These are phyloP conservation scores for Ganoderma sp. DNA, from an alignment of 1,284 basidiomycete genomes.

Conservation along the genomic window DNA sequence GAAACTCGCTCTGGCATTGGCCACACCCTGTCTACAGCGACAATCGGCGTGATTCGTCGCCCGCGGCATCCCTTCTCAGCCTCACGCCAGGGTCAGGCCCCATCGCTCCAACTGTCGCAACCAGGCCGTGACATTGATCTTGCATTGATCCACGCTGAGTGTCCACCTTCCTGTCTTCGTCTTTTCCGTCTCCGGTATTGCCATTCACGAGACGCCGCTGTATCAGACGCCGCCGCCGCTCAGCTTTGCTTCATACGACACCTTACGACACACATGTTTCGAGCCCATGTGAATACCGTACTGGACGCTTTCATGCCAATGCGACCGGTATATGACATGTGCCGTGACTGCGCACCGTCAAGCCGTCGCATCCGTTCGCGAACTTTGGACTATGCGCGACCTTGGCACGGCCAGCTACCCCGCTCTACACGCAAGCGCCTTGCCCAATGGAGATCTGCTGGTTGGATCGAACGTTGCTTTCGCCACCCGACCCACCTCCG, in stretches of 20 bases:
- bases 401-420: neutral
- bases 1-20: neutral
- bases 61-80: neutral
- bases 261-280: neutral
- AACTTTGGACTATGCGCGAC: neutral
- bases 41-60: constrained; percentile 3
- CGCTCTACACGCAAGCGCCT: neutral
- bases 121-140: no score
- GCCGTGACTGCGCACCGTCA: neutral
- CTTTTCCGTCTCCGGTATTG: neutral
- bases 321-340: neutral
- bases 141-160: neutral
- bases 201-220: neutral
- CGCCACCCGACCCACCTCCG: neutral
- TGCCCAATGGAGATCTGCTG: neutral
- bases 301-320: neutral
- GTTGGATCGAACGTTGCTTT: neutral
- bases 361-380: neutral
- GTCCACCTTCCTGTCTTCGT: neutral
- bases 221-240: neutral
- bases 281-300: neutral
- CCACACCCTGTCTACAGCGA: neutral
- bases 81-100: neutral
- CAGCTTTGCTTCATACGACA: neutral
- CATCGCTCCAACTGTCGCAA: constrained; percentile 11